Conservation (phyloP, 2,329 filamentous ascomycete genomes). For the Talaromyces sp. region DNA sequence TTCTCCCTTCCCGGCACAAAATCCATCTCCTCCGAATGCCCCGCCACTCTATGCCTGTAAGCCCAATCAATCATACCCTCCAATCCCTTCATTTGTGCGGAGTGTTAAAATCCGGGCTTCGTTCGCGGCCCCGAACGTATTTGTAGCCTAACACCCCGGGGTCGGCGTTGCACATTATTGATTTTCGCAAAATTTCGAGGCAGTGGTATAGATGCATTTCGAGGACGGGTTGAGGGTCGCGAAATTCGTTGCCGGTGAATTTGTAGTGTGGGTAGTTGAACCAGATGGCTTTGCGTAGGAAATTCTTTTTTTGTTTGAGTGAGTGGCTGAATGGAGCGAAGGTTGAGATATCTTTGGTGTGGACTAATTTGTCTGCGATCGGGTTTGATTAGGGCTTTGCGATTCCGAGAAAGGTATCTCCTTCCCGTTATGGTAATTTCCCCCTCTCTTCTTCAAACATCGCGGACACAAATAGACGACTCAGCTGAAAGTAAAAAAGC, state of each 20-base stretch:
- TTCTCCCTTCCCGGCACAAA: slow-evolving; percentile 10
- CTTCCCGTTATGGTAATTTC: slow-evolving; percentile 12
- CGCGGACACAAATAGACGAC: too few species aligned
- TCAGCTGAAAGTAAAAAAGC: too few species aligned
- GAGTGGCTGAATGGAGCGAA: not conserved
- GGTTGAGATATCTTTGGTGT: not conserved
- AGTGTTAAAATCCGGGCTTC: slow-evolving; percentile 19
- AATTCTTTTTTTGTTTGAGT: slow-evolving; percentile 7
- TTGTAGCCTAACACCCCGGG: slow-evolving; percentile 19
- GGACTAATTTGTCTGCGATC: not conserved
- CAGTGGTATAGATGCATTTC: slow-evolving; percentile 20
- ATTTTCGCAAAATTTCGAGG: slow-evolving; percentile 21
- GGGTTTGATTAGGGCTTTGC: slow-evolving; percentile 4
- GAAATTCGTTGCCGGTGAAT: slow-evolving; percentile 16
- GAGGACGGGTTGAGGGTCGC: slow-evolving; percentile 10
- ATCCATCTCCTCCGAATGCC: slow-evolving; percentile 6
- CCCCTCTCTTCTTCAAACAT: not conserved
- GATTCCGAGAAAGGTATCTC: not conserved
- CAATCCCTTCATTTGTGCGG: slow-evolving; percentile 20
- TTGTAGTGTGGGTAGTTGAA: slow-evolving; percentile 18
- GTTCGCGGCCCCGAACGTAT: slow-evolving; percentile 14
- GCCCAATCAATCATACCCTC: slow-evolving; percentile 11
- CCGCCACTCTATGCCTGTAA: slow-evolving; percentile 8
- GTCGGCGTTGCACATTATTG: slow-evolving; percentile 21
- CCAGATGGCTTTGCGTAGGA: slow-evolving; percentile 17